Conservation (phyloP, 176 grass and related monocot genomes). For the Eragrostis curvula region DNA sequence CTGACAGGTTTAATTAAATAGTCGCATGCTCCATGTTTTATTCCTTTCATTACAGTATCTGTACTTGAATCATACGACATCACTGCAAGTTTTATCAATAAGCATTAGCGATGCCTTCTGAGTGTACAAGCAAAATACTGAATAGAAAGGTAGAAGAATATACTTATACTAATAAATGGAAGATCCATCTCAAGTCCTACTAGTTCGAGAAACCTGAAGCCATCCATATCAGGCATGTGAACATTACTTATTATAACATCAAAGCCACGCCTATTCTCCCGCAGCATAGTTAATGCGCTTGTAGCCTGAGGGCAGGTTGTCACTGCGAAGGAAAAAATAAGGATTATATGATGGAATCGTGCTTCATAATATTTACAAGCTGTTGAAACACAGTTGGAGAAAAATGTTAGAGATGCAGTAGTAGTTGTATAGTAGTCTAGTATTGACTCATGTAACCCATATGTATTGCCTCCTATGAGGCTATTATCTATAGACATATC, state of each 20-base stretch:
- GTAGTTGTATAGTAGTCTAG: too few species aligned
- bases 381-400: neutral
- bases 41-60: conserved; percentile 96
- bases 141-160: neutral
- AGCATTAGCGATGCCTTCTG: conserved; percentile 28
- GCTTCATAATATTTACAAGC: neutral
- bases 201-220: conserved; percentile 93
- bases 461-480: too few species aligned
- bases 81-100: conserved; percentile 64
- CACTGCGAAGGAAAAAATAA: conserved; percentile 58
- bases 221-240: conserved; percentile 99
- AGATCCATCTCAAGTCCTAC: conserved; percentile 99
- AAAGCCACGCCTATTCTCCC: conserved; percentile 86
- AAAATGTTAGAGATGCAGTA: neutral
- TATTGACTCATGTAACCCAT: too few species aligned
- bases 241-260: conserved; percentile 98
- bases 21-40: conserved; percentile 96
- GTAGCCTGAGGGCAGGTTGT: conserved; percentile 85
- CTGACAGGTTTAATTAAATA: conserved; percentile 96
- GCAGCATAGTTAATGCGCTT: conserved; percentile 77
- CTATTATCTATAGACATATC: too few species aligned
- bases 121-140: neutral
- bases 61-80: conserved; percentile 97
- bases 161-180: conserved; percentile 91
- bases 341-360: neutral